phyloP scores from a whole-genome alignment of 2,329 filamentous ascomycete species.

The Aspergillus fructus region DNA sequence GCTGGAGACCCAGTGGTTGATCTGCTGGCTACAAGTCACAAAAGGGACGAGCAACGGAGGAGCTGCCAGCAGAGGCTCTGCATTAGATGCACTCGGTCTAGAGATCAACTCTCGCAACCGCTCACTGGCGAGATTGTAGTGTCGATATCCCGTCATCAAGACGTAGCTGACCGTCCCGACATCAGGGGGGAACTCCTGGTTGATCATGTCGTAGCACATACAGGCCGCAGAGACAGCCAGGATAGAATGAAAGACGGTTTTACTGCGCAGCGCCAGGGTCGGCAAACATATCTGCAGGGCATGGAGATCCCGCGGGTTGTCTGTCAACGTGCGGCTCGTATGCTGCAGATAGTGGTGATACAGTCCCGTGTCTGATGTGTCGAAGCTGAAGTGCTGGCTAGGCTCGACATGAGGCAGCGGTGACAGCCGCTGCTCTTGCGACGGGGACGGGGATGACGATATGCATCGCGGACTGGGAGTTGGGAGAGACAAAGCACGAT shows the following conservation, averaged over 20 bases:
- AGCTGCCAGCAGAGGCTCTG: neutral
- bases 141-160: neutral
- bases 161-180: neutral
- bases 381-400: neutral
- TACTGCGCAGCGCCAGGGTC: neutral
- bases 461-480: neutral
- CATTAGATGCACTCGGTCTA: neutral
- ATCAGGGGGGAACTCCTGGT: neutral
- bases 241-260: conserved; percentile 1
- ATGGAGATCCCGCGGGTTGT: neutral
- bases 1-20: conserved; percentile 1
- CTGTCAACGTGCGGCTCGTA: neutral
- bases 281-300: conserved; percentile 1
- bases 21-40: neutral
- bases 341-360: conserved; percentile 4
- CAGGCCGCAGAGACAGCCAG: neutral
- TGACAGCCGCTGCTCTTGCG: neutral
- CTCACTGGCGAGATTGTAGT: conserved; percentile 4
- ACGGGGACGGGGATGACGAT: neutral
- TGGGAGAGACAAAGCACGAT: neutral
- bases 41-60: neutral
- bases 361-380: neutral
- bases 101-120: neutral
- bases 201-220: conserved; percentile 3
- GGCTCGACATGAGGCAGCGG: neutral